Conservation (phyloP, 345 rosid species). For the Mercurialis annua region DNA sequence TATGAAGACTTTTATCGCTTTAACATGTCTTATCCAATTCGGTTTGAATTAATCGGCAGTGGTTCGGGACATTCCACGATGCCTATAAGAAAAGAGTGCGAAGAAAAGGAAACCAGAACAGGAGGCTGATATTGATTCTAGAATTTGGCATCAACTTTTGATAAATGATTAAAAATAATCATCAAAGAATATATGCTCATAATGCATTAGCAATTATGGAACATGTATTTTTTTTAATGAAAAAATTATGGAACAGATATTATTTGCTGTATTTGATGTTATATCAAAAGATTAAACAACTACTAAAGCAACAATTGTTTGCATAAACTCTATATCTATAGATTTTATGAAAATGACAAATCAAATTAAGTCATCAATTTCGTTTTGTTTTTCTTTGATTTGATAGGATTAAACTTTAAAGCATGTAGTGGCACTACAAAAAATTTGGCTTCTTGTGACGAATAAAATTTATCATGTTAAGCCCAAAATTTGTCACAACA, state of each 20-base stretch:
- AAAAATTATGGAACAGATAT: too few species aligned
- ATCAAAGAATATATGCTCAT: too few species aligned
- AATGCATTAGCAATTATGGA: not conserved
- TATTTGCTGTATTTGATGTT: not conserved
- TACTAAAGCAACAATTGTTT: not conserved
- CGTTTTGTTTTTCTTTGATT: not conserved
- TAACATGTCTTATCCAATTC: too few species aligned
- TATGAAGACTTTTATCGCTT: too few species aligned
- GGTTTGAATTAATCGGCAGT: too few species aligned
- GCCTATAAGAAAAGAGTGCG: too few species aligned
- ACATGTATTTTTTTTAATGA: too few species aligned
- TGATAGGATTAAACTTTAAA: not conserved
- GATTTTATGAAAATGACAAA: not conserved
- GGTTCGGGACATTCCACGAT: too few species aligned
- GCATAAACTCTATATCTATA: too few species aligned
- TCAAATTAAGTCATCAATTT: not conserved
- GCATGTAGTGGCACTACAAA: not conserved
- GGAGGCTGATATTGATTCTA: not conserved
- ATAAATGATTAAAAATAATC: not conserved
- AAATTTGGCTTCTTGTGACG: too few species aligned
- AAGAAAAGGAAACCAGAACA: not conserved
- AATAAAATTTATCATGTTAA: too few species aligned
- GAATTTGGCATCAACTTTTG: not conserved
- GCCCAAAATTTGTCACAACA: too few species aligned
- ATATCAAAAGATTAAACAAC: not conserved